These are phyloP conservation scores for Lippia alba DNA, from an alignment of 305 asterid genomes.

Conservation along the genomic window DNA sequence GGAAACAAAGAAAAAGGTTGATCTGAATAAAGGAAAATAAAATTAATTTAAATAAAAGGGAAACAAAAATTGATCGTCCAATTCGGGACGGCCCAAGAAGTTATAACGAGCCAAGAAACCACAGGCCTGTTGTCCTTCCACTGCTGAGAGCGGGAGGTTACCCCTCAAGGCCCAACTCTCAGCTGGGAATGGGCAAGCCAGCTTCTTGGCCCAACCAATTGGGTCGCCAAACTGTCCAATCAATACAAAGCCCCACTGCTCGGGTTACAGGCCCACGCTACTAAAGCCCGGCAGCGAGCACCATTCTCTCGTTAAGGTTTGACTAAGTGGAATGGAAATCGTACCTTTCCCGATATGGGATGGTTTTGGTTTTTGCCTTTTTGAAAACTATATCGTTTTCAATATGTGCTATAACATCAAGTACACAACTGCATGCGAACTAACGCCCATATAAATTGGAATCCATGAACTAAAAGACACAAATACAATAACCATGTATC, in stretches of 20 bases:
- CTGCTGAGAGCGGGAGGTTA: constrained; percentile 30
- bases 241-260: constrained; percentile 29
- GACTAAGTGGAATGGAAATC: not conserved
- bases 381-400: too few relatives aligned
- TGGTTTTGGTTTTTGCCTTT: not conserved
- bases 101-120: not conserved
- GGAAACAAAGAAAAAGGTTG: too few relatives aligned
- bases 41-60: too few relatives aligned
- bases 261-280: constrained; percentile 22
- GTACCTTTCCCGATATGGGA: not conserved
- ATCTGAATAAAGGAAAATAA: too few relatives aligned
- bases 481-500: too few relatives aligned
- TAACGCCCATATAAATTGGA: too few relatives aligned
- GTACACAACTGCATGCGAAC: too few relatives aligned
- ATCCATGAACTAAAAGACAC: too few relatives aligned
- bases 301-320: too few relatives aligned
- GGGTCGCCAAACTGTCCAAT: not conserved
- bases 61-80: constrained; percentile 3
- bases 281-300: constrained; percentile 19
- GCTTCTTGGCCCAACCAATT: not conserved
- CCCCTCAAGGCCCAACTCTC: constrained; percentile 23
- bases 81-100: constrained; percentile 5
- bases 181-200: constrained; percentile 35
- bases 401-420: too few relatives aligned
- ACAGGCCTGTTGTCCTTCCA: constrained; percentile 25